Base-by-base conservation (phyloP, 2,329 filamentous ascomycete species). In the Monosporascus sp. region DNA sequence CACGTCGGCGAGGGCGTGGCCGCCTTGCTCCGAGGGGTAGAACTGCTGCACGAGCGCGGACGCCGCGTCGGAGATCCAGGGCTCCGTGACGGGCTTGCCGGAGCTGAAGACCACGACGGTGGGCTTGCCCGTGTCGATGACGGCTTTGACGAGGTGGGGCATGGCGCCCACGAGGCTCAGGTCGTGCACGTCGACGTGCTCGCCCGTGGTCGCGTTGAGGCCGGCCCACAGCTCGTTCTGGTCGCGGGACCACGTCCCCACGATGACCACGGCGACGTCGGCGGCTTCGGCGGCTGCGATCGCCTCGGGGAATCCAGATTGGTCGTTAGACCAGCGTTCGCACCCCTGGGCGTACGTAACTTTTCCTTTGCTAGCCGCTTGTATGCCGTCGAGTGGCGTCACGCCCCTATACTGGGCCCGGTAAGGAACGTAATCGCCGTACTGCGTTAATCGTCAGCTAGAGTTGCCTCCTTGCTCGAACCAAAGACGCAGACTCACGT, bases 201-300 rank as follows among this genome's bases (percentile, higher is more conserved):
- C 87, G 49, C 86, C 87, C 0, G 86, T 90, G 1, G 87, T 90
- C 27, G 85, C 86, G 59, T 90, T 90, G 3, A 89, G 66, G 0
- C 84, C 83, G 52, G 72, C 68, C 87, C 86, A 90, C 3, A 90
- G 79, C 66, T 90, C 81, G 50, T 76, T 73, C 64, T 90, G 87
- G 62, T 91, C 88, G 48, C 87, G 80, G 25, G 82, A 84, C 88
- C 87, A 90, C 8, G 87, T 90, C 35, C 87, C 88, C 1, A 90
- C 86, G 0, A 90, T 75, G 0, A 90, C 85, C 5, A 90, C 78
- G 6, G 87, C 87, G 2, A 90, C 81, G 61, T 90, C 87, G 3
- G 87, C 85, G 9, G 77, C 78, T 60, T 84, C 72, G 1, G 86
- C 86, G 1, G 81, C 81, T 0, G 79, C 72, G n/a, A 90, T 68